Evolutionary conservation across 2,329 filamentous ascomycete species (phyloP).

Genomic region (Atkinsonella texensis): DNA sequence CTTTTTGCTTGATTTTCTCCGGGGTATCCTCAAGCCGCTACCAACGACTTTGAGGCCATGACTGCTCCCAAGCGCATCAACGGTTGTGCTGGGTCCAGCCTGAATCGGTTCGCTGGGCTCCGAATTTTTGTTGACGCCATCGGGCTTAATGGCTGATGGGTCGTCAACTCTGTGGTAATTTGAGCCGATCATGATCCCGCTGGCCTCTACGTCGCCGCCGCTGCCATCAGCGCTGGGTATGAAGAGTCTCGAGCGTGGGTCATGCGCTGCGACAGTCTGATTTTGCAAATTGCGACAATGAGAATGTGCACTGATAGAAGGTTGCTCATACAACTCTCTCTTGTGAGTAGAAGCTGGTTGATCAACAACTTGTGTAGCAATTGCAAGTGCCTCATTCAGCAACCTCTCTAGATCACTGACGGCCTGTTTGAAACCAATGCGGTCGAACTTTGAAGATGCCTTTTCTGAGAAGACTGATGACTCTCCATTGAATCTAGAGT

Average conservation of each 20-base stretch:
- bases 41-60: not conserved
- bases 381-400: slow-evolving; percentile 31
- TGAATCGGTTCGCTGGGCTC: not conserved
- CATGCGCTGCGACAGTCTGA: not conserved
- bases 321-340: slow-evolving; percentile 7
- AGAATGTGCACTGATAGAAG: slow-evolving; percentile 8
- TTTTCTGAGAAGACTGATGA: slow-evolving; percentile 11
- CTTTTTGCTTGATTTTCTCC: slow-evolving; percentile 9
- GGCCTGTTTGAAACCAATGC: slow-evolving; percentile 21
- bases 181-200: not conserved
- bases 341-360: slow-evolving; percentile 14
- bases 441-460: slow-evolving; percentile 15
- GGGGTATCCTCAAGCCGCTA: slow-evolving; percentile 5
- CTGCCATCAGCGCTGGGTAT: slow-evolving; percentile 6
- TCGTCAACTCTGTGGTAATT: not conserved
- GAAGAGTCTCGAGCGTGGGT: slow-evolving; percentile 2
- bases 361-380: slow-evolving; percentile 29
- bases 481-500: slow-evolving; percentile 9
- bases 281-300: slow-evolving; percentile 3
- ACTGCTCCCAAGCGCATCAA: slow-evolving; percentile 4
- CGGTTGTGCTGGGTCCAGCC: not conserved
- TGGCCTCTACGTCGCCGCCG: slow-evolving; percentile 1
- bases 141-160: not conserved
- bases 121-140: not conserved
- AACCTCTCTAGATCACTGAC: slow-evolving; percentile 33